phyloP scores from a whole-genome alignment of 495 filamentous ascomycete genomes.

The Neurospora sp. region DNA sequence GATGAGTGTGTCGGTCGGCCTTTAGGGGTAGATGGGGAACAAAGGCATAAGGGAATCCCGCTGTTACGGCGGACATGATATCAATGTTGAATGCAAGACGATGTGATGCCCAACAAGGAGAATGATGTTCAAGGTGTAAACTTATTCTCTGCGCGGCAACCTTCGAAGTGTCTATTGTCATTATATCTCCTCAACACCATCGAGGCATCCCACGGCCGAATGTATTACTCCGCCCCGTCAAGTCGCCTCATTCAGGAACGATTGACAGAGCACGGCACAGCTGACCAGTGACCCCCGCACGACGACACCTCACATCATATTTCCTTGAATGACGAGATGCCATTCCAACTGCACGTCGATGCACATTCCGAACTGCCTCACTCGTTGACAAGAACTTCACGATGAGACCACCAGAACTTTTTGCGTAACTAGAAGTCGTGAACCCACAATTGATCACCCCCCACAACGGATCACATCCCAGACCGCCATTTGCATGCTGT shows the following conservation, averaged over 20 bases:
- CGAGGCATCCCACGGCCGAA: not conserved
- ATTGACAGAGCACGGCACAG: not conserved
- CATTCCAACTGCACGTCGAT: not conserved
- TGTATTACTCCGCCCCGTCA: not conserved
- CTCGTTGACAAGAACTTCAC: not conserved
- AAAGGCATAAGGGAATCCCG: not conserved
- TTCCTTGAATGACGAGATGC: not conserved
- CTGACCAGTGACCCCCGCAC: not conserved
- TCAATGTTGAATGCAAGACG: not conserved
- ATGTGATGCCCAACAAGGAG: not conserved
- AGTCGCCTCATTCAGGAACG: not conserved
- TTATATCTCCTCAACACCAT: not conserved
- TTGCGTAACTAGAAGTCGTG: not conserved
- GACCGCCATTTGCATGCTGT: too few species aligned
- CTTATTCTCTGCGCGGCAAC: not conserved
- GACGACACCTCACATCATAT: not conserved
- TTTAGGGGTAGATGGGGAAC: not conserved
- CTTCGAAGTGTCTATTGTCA: not conserved
- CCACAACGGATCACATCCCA: too few species aligned
- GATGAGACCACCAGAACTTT: not conserved
- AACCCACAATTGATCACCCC: too few species aligned
- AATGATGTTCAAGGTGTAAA: not conserved
- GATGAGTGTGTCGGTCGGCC: not conserved
- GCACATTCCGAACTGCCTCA: not conserved
- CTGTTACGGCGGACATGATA: not conserved